Conservation (phyloP, 495 filamentous ascomycete species). For the Melanomma pulvis-pyrius region DNA sequence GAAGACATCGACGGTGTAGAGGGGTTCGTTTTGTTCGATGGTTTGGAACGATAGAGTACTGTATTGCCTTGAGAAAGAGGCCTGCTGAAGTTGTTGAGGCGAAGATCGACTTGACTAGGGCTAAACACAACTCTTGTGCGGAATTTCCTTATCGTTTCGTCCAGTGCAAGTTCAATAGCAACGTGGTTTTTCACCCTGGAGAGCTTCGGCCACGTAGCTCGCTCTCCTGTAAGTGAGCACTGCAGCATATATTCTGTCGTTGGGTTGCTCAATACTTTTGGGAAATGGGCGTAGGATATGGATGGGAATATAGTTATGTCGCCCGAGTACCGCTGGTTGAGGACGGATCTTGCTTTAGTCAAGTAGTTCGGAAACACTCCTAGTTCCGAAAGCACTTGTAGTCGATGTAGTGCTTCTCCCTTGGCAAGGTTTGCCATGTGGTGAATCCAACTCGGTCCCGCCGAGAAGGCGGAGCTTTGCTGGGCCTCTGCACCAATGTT, state of each 20-base stretch:
- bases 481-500: constrained; percentile 47
- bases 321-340: constrained; percentile 90
- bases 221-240: constrained; percentile 74
- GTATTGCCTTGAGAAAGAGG: constrained; percentile 26
- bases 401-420: constrained; percentile 76
- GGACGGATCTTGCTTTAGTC: constrained; percentile 75
- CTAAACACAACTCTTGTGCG: constrained; percentile 78
- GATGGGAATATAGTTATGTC: constrained; percentile 93
- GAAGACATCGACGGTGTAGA: background rate
- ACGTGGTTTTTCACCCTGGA: constrained; percentile 79
- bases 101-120: constrained; percentile 67
- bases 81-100: constrained; percentile 37
- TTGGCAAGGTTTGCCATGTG: constrained; percentile 75
- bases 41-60: background rate
- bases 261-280: constrained; percentile 80
- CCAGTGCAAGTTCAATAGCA: constrained; percentile 83
- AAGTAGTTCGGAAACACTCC: constrained; percentile 80
- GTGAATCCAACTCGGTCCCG: constrained; percentile 61
- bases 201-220: constrained; percentile 88
- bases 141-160: constrained; percentile 77
- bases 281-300: constrained; percentile 73
- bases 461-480: constrained; percentile 45
- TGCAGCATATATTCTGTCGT: constrained; percentile 84
- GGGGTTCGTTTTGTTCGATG: background rate
- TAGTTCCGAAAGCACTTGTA: constrained; percentile 79